phyloP scores from a whole-genome alignment of 805 yeast genomes.

The Saccharomycopsis oosterbeekiorum region DNA sequence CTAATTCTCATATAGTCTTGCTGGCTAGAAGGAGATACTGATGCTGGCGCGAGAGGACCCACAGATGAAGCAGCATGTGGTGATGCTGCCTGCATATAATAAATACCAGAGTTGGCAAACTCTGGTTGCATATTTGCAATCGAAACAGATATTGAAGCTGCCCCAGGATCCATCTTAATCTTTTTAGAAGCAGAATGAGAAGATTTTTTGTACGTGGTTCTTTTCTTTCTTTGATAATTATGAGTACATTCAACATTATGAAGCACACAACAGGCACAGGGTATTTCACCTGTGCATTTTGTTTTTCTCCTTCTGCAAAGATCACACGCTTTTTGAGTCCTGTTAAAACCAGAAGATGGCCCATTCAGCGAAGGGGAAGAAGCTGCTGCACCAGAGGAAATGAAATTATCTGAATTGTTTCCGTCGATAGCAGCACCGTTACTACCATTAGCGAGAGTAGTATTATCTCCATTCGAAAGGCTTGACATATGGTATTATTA shows the following conservation, averaged over 20 bases:
- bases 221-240: slow-evolving; percentile 16
- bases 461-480: neutral
- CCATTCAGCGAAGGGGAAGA: too few species aligned
- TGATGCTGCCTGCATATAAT: neutral
- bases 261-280: slow-evolving; percentile 12
- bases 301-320: slow-evolving; percentile 16
- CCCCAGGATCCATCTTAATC: neutral
- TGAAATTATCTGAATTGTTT: too few species aligned
- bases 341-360: neutral
- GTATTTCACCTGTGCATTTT: slow-evolving; percentile 13
- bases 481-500: neutral
- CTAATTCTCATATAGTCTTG: neutral
- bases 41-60: neutral
- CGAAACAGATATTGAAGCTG: neutral
- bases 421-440: too few species aligned
- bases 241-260: slow-evolving; percentile 11
- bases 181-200: neutral
- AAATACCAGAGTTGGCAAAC: neutral
- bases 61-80: neutral
- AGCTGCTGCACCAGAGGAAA: too few species aligned
- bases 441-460: neutral
- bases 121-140: neutral
- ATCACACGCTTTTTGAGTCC: slow-evolving; percentile 14
- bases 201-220: slow-evolving; percentile 11
- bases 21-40: neutral